These are phyloP conservation scores for Clonostachys chloroleuca DNA, from an alignment of 2,329 filamentous ascomycete species.

Conservation along the genomic window DNA sequence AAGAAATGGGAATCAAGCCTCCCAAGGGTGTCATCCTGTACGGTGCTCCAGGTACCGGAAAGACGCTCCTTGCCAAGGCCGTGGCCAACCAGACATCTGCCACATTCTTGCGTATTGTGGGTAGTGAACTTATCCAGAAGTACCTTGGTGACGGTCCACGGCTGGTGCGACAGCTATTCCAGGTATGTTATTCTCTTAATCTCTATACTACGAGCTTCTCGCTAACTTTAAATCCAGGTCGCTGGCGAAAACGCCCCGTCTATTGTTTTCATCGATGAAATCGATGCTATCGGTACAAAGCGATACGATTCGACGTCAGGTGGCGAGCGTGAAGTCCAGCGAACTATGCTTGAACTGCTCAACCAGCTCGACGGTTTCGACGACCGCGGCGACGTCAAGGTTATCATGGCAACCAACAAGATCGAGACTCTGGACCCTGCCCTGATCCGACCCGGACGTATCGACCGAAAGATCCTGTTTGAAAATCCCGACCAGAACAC, in stretches of 20 bases:
- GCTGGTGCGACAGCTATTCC: constrained; percentile 92
- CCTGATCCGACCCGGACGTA: constrained; percentile 92
- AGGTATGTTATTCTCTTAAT: constrained; percentile 40
- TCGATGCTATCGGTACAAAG: constrained; percentile 98
- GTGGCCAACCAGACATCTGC: constrained; percentile 99
- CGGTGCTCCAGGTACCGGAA: constrained; percentile 93
- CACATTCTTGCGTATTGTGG: constrained; percentile 95
- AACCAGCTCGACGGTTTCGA: constrained; percentile 99
- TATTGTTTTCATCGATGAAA: constrained; percentile 99
- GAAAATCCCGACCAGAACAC: constrained; percentile 77
- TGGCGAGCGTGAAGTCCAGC: constrained; percentile 94
- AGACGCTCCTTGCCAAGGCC: constrained; percentile 92
- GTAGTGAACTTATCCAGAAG: constrained; percentile 96
- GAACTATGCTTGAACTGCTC: constrained; percentile 96
- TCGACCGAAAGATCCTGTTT: constrained; percentile 92
- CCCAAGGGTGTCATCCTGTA: constrained; percentile 99
- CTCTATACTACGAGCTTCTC: background rate
- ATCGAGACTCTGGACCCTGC: constrained; percentile 96
- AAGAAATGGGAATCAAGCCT: constrained; percentile 99
- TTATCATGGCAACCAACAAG: constrained; percentile 99
- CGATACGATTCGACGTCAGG: constrained; percentile 97
- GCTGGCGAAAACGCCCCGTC: constrained; percentile 94
- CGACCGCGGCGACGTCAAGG: constrained; percentile 97
- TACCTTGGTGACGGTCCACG: constrained; percentile 95
- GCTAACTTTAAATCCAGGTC: constrained; percentile 45